Evolutionary conservation across 306 rosid genomes (phyloP).

Genomic region (Quercus aquifolioides): DNA sequence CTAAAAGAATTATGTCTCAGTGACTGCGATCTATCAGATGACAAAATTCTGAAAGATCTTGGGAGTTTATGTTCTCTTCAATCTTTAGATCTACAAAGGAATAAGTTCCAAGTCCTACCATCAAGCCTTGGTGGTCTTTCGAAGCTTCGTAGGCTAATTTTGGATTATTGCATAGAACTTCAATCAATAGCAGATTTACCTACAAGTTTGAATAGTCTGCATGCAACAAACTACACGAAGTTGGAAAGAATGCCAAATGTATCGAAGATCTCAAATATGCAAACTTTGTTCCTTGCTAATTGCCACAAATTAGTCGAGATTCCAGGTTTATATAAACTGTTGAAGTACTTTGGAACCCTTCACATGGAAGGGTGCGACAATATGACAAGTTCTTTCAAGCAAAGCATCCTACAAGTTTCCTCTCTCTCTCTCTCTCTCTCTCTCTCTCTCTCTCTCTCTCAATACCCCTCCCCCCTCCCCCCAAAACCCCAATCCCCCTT

Average conservation of each 20-base stretch:
- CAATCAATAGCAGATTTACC: not conserved
- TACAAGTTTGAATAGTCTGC: too few relatives aligned
- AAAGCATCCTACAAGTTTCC: conserved; percentile 21
- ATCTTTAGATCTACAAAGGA: not conserved
- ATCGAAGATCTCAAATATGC: not conserved
- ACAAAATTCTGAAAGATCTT: not conserved
- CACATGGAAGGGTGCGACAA: conserved; percentile 19
- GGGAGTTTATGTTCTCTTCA: not conserved
- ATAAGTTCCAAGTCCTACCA: not conserved
- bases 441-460: not conserved
- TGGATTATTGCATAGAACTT: not conserved
- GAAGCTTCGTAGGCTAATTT: not conserved
- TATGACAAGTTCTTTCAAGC: not conserved
- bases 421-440: not conserved
- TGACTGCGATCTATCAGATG: conserved; percentile 6
- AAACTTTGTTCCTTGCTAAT: not conserved
- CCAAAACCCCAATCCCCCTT: too few relatives aligned
- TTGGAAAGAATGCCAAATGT: conserved; percentile 15
- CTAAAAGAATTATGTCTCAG: not conserved
- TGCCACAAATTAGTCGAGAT: conserved; percentile 9
- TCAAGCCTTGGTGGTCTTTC: not conserved
- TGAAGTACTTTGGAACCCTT: not conserved
- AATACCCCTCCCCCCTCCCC: too few relatives aligned
- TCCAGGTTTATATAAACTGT: conserved; percentile 10
- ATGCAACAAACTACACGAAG: not conserved